Base-by-base conservation (phyloP, 2,329 filamentous ascomycete genomes). In the Iodosphaeria phyllophila region DNA sequence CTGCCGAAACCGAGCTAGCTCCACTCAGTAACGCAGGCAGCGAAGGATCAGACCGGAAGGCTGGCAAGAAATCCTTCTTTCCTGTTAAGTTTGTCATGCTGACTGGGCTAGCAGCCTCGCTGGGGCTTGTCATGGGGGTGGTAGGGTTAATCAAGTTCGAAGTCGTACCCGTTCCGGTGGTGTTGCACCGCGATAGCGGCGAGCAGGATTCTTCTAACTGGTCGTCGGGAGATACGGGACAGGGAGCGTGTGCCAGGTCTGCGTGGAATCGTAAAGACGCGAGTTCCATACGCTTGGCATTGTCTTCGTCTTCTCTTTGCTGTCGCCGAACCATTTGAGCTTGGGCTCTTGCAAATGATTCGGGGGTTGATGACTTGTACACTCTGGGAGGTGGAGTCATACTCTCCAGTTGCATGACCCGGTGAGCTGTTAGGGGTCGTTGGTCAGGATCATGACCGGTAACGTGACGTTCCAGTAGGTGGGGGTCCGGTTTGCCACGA, bases 31-130 rank as follows among this genome's bases (percentile, higher is more conserved):
- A 48, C 5, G 68, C 67, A 8, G 69, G 69, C 3, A 74, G 46
- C 5, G 69, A 74, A 0, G 67, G 68, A 26, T 74, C 68, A 3
- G 68, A 74, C 28, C 64, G 64, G 41, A 70, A 72, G 3, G 61
- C 59, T 6, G 56, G 50, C 4, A 55, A 51, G 1, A 50, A 41
- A n/a, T 47, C 50, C 30, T 53, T 53, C 13, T 46, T 46, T 4
- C 49, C 43, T 5, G 42, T 42, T 8, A 39, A 31, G 21, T 50
- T 50, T 26, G 46, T 29, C 3, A 50, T 46, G 12, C 51, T 55
- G 5, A 58, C 44, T 4, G 63, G 60, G 31, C 60, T 64, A 4
- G 54, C 48, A 2, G 55, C 45, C 26, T 65, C 62, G 35, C 61
- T 64, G 0, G 62, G 61, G 35, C 59, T 66, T 1, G 62, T 68